These are phyloP conservation scores for Zasmidium cellare DNA, from an alignment of 2,329 filamentous ascomycete genomes.

Conservation along the genomic window DNA sequence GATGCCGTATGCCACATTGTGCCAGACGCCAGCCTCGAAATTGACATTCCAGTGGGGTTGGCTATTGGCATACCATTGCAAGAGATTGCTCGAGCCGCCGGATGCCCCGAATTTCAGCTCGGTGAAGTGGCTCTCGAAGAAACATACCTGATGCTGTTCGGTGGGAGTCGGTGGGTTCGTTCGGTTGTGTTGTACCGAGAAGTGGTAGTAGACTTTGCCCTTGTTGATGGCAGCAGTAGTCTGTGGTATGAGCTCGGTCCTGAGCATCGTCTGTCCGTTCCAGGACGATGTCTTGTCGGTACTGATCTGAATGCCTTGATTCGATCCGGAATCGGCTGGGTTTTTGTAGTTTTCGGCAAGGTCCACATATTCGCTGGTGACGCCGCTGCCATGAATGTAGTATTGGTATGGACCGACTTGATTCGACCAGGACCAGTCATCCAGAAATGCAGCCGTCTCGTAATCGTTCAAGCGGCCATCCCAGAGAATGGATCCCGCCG, in stretches of 20 bases:
- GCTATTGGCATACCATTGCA: slow-evolving; percentile 66
- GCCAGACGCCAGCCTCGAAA: slow-evolving; percentile 66
- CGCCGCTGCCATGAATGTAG: slow-evolving; percentile 68
- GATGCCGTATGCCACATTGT: slow-evolving; percentile 74
- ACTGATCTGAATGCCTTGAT: slow-evolving; percentile 68
- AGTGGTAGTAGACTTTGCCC: slow-evolving; percentile 73
- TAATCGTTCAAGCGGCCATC: slow-evolving; percentile 67
- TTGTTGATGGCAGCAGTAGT: slow-evolving; percentile 63
- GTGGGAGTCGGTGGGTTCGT: slow-evolving; percentile 61
- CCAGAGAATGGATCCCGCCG: slow-evolving; percentile 56
- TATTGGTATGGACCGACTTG: slow-evolving; percentile 71
- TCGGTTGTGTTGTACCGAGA: slow-evolving; percentile 61
- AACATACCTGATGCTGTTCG: slow-evolving; percentile 67
- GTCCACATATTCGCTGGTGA: slow-evolving; percentile 61
- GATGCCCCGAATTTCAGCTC: slow-evolving; percentile 67
- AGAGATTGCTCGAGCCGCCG: slow-evolving; percentile 53
- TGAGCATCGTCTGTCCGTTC: slow-evolving; percentile 71
- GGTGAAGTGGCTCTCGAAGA: slow-evolving; percentile 71
- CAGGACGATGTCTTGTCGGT: slow-evolving; percentile 66
- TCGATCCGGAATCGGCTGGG: slow-evolving; percentile 60
- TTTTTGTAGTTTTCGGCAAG: slow-evolving; percentile 64
- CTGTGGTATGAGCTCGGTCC: slow-evolving; percentile 73
- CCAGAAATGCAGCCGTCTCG: slow-evolving; percentile 54
- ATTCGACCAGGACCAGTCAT: slow-evolving; percentile 61
- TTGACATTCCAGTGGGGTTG: slow-evolving; percentile 63